Evolutionary conservation across 176 grass and related monocot genomes (phyloP).

Genomic region (Oryza coarctata): DNA sequence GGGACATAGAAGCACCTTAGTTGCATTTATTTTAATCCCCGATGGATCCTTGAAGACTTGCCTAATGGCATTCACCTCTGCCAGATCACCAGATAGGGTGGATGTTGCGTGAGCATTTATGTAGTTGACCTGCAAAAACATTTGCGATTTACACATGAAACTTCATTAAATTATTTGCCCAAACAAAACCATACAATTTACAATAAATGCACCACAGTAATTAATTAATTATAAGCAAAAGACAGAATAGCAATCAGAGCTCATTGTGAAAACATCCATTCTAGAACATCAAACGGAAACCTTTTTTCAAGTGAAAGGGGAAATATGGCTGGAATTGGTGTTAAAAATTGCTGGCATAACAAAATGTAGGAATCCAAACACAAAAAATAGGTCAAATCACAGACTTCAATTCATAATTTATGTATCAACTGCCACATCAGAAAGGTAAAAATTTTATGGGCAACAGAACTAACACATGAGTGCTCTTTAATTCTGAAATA

Average conservation of each 20-base stretch:
- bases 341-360: background rate
- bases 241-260: background rate
- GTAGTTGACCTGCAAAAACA: conserved; percentile 82
- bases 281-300: background rate
- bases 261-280: conserved; percentile 6
- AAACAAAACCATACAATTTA: conserved; percentile 21
- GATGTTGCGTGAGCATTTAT: conserved; percentile 99
- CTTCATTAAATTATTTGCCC: background rate
- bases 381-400: background rate
- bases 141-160: conserved; percentile 3
- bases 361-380: background rate
- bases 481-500: background rate
- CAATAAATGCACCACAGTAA: background rate
- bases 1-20: conserved; percentile 56
- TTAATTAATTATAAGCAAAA: background rate
- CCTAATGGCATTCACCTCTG: conserved; percentile 94
- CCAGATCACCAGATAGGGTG: conserved; percentile 88
- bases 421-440: background rate
- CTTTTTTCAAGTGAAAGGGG: background rate
- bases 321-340: background rate
- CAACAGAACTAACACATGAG: background rate
- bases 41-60: conserved; percentile 86
- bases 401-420: background rate
- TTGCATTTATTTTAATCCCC: conserved; percentile 90
- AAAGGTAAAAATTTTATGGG: background rate